Evolutionary conservation across 768 basidiomycete genomes (phyloP).

Genomic region (Auricularia sp.): DNA sequence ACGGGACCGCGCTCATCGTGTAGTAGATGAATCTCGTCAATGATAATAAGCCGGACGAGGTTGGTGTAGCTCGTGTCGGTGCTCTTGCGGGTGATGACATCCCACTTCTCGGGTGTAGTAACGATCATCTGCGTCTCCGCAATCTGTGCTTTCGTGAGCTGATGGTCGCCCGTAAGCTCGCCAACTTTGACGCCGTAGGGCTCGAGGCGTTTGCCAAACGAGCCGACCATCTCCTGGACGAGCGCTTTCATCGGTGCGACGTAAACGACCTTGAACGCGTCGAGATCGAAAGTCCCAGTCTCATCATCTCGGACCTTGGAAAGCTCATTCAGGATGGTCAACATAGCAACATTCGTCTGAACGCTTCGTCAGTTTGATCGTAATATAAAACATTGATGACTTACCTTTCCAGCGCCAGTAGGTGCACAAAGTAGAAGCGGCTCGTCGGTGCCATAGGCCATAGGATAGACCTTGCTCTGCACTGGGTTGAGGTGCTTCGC

Average conservation of each 20-base stretch:
- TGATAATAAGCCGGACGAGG: conserved; percentile 89
- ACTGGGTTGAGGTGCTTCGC: conserved; percentile 77
- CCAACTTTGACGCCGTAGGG: conserved; percentile 74
- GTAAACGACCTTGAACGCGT: conserved; percentile 93
- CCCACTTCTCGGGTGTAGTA: conserved; percentile 98
- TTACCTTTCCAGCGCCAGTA: conserved; percentile 95
- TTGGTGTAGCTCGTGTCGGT: conserved; percentile 97
- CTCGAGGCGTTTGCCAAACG: conserved; percentile 69
- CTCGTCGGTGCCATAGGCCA: conserved; percentile 91
- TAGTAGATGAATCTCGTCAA: conserved; percentile 94
- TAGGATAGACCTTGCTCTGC: conserved; percentile 86
- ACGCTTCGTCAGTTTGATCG: conserved; percentile 5
- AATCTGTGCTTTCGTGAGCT: conserved; percentile 97
- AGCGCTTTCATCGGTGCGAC: conserved; percentile 99
- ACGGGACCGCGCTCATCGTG: conserved; percentile 99
- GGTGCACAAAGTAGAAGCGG: conserved; percentile 94
- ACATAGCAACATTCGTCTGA: conserved; percentile 96
- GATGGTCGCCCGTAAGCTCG: conserved; percentile 93
- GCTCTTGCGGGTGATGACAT: conserved; percentile 96
- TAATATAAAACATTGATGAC: conserved; percentile 10
- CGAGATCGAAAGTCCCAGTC: conserved; percentile 72
- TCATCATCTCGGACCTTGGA: conserved; percentile 76
- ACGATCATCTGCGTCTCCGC: conserved; percentile 96
- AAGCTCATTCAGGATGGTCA: conserved; percentile 87
- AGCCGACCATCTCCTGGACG: conserved; percentile 97